Conservation (phyloP, 208 protist genomes). For the Trypanosomatidae sp. region DNA sequence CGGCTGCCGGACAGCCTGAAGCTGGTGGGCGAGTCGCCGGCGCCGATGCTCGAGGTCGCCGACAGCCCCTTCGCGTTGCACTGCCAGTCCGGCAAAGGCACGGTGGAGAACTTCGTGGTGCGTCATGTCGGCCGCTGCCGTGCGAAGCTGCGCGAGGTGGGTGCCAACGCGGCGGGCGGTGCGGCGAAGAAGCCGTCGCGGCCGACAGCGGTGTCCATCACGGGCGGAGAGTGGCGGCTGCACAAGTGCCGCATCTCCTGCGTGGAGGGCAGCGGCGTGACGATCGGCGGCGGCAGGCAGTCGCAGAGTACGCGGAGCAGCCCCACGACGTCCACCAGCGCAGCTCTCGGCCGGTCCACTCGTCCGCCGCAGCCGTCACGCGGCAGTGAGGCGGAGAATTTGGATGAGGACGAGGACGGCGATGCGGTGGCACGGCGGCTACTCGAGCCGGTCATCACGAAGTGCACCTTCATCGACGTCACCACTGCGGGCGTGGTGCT, state of each 20-base stretch:
- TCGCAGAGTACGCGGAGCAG: too few species aligned
- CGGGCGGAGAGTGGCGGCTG: conserved; percentile 70
- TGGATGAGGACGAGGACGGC: conserved; percentile 3
- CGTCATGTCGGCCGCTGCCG: conserved; percentile 47
- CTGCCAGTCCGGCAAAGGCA: conserved; percentile 61
- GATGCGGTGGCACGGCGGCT: too few species aligned
- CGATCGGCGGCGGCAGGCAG: conserved; percentile 29
- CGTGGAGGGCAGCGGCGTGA: conserved; percentile 65
- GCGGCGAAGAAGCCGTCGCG: conserved; percentile 59
- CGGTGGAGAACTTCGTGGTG: conserved; percentile 77
- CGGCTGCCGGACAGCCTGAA: conserved; percentile 62
- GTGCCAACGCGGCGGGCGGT: conserved; percentile 15
- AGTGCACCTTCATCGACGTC: conserved; percentile 81
- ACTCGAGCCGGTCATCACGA: conserved; percentile 56
- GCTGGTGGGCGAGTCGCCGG: conserved; percentile 66
- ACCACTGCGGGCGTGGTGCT: conserved; percentile 73
- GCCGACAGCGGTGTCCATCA: conserved; percentile 59
- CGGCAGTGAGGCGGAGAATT: not conserved
- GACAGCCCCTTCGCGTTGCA: conserved; percentile 49
- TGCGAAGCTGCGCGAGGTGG: conserved; percentile 7
- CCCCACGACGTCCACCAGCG: not conserved
- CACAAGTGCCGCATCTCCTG: conserved; percentile 76
- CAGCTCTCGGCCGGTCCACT: too few species aligned
- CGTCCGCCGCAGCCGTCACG: not conserved
- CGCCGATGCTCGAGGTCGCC: conserved; percentile 65